These are phyloP conservation scores for Russula compacta DNA, from an alignment of 768 basidiomycete genomes.

Conservation along the genomic window DNA sequence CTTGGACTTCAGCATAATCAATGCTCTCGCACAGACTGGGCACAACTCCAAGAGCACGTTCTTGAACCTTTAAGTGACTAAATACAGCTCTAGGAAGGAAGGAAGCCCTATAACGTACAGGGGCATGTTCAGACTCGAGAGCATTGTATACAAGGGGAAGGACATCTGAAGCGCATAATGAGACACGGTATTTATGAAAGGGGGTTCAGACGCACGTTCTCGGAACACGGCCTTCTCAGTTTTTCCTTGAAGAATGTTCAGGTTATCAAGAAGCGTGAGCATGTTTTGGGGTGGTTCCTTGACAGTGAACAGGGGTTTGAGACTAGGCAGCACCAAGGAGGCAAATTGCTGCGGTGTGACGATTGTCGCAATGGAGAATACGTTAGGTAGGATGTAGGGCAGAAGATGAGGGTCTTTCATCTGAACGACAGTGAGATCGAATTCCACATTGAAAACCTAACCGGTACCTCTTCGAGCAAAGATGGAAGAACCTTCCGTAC, in stretches of 20 bases:
- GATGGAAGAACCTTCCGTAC: constrained; percentile 87
- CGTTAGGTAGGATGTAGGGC: constrained; percentile 93
- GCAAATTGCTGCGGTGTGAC: constrained; percentile 78
- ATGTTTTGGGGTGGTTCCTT: constrained; percentile 98
- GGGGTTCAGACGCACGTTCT: constrained; percentile 54
- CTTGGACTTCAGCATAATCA: constrained; percentile 91
- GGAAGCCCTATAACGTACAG: constrained; percentile 32
- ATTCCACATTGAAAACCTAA: neutral
- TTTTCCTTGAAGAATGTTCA: constrained; percentile 80
- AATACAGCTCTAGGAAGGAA: neutral
- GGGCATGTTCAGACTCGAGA: constrained; percentile 87
- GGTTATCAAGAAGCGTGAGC: constrained; percentile 85
- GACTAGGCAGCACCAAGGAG: constrained; percentile 67
- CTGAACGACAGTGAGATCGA: constrained; percentile 27
- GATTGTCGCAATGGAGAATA: constrained; percentile 78
- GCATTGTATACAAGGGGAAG: constrained; percentile 93
- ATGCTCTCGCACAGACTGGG: constrained; percentile 87
- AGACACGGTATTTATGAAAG: neutral
- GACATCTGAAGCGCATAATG: constrained; percentile 52
- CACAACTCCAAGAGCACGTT: constrained; percentile 74
- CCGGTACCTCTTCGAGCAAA: constrained; percentile 84
- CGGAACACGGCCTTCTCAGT: constrained; percentile 79
- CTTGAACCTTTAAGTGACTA: constrained; percentile 64
- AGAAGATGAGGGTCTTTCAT: constrained; percentile 93
- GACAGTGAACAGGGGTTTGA: constrained; percentile 82